Base-by-base conservation (phyloP, 805 yeast species). In the Nakazawaea anatomiae region DNA sequence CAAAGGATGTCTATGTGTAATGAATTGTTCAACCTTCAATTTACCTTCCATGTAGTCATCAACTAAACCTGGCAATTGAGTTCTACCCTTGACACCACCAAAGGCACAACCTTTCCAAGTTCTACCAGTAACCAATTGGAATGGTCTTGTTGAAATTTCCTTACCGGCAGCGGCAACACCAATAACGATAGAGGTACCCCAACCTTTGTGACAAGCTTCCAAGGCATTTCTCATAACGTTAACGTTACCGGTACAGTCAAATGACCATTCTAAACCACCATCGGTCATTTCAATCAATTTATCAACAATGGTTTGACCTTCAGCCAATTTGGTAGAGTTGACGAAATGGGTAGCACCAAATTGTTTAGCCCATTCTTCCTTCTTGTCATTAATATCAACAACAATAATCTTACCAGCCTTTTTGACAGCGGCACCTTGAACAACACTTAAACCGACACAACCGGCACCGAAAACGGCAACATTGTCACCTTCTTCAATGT, bases 101-200 rank as follows among this genome's bases (percentile, higher is more conserved):
- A 89, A 94, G n/a, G 99, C 99, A 64, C 96, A 89, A 62, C 99
- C 99, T 70, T 82, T 87, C 98, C 99, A 92, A 48, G 88, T 96
- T 74, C 99, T 85, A 61, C 99, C 99, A 41, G 98, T 94, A 57
- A 94, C 98, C 70, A 94, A 82, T 76, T 92, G 98, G 88, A 94
- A 94, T 55, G 99, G 99, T 73, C 98, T 83, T 45, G 98, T 94
- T 52, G 96, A 72, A 57, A 95, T 91, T 74, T 94, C 98, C 72
- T 90, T 78, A 58, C 99, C 99, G 40, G 97, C 96, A 59, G 97
- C 96, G 45, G 99, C 99, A 60, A 94, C 99, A 69, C 99, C 99
- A 66, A 94, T 94, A 62, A 94, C 76, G 60, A 92, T 79, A 27
- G 97, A 89, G 65, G 85, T 82, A 71, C 99, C 99, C 97, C 99